A percentile compares a stretch with the other conserved stretches of the same genome.
Conservation (phyloP, 139 green algal species). For the Parachlorella kessleri region DNA sequence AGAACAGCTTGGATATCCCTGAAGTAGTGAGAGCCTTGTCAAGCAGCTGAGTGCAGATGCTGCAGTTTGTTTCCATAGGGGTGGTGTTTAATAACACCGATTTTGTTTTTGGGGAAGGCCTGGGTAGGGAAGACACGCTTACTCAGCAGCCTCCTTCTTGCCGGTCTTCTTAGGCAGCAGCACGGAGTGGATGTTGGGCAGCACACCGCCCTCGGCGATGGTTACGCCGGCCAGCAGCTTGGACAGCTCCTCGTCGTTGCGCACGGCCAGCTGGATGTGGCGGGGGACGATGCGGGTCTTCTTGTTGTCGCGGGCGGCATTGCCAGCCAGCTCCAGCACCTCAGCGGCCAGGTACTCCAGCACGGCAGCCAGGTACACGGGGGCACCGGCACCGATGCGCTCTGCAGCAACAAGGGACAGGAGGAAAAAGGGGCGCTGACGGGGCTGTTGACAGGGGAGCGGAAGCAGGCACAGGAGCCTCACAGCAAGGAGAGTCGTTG, state of each 20-base stretch:
- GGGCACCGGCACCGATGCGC: constrained; percentile 39
- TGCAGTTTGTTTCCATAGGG: background rate
- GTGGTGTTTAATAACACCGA: constrained; percentile 27
- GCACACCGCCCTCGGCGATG: constrained; percentile 83
- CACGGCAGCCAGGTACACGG: constrained; percentile 75
- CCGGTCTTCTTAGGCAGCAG: constrained; percentile 86
- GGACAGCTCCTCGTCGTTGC: constrained; percentile 95
- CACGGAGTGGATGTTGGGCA: constrained; percentile 90
- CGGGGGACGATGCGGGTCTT: constrained; percentile 89
- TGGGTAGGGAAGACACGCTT: background rate
- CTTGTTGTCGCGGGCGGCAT: constrained; percentile 92
- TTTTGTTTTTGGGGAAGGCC: background rate
- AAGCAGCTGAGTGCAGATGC: background rate
- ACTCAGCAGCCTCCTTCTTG: constrained; percentile 78
- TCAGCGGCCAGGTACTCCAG: constrained; percentile 87
- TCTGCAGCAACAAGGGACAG: too few relatives aligned
- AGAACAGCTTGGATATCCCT: background rate
- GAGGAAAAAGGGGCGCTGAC: too few relatives aligned
- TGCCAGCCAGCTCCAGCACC: constrained; percentile 56
- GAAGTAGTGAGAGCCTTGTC: background rate
- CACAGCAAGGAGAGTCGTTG: too few relatives aligned
- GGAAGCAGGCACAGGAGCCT: too few relatives aligned
- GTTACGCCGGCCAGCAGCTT: constrained; percentile 88
- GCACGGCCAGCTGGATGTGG: constrained; percentile 92
- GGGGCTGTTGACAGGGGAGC: too few relatives aligned